Evolutionary conservation across 1,284 basidiomycete genomes (phyloP), one percentile per base, ranked within the genome.

Genomic region (Rhodotorula glutinis): DNA sequence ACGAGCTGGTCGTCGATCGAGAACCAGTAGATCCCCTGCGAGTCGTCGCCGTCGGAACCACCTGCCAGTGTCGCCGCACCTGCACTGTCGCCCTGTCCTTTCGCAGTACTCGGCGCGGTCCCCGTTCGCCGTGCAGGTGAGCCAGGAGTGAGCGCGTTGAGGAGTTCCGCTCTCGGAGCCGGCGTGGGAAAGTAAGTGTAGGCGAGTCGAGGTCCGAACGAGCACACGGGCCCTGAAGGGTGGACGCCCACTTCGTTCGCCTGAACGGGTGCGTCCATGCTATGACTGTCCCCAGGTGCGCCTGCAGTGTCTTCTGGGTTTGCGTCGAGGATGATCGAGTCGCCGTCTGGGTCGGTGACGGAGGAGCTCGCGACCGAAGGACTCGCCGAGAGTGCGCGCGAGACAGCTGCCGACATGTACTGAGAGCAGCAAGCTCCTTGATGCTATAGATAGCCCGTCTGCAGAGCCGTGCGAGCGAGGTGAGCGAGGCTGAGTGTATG

Each of bases 1-100:
- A 88, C 84, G 60, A 98, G 85, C 72, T 92, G 88, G 80, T 94
- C 88, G 80, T 98, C 92, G 80, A 95, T 86, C 63, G 88, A 89
- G 81, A 76, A 74, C 62, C 66, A 72, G 53, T 66, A 58, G 11
- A 63, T 63, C 25, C 54, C 61, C 51, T 23, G 44, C 57, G 30
- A n/a, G 19, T 44, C 51, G 43, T 33, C 56, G n/a, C n/a, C n/a
- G 17, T 62, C 38, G 33, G 19, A 27, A 1, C 23, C 38, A 10
- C 44, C 14, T 17, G 33, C n/a, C 9, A 38, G 5, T 5, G 33
- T 38, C 33, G 43, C 43, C 43, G 43, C 14, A 4, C 9, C 21
- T 16, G 43, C 7, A 16, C 43, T 16, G 4, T 44, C 43, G 43
- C 21, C 43, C 9, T 44, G 17, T 16, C 43, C 43, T 16, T 44